phyloP scores from a whole-genome alignment of 2,329 filamentous ascomycete genomes.

The Fusarium solani-melongenae region DNA sequence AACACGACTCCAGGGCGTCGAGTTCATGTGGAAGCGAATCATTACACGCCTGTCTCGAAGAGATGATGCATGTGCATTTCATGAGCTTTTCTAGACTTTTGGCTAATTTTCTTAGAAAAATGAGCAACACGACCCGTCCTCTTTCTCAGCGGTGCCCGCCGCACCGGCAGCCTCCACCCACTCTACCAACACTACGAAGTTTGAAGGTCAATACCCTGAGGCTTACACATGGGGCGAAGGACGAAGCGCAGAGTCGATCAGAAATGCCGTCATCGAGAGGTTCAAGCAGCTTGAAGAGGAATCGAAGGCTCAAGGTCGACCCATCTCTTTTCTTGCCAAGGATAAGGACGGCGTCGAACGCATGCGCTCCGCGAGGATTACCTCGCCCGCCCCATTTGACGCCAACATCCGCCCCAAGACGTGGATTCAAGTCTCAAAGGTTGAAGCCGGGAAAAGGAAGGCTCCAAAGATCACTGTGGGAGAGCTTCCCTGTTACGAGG shows the following conservation, averaged over 20 bases:
- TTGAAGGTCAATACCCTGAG: background rate
- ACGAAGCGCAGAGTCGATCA: background rate
- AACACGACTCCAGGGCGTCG: background rate
- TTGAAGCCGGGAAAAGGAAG: background rate
- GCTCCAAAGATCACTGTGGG: background rate
- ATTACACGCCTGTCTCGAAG: background rate
- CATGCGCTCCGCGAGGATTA: background rate
- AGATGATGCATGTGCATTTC: background rate
- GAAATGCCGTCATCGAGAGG: background rate
- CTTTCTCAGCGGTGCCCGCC: background rate
- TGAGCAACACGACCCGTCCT: background rate
- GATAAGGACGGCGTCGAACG: background rate
- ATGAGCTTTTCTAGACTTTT: rapidly evolving
- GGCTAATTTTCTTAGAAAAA: background rate
- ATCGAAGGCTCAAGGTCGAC: background rate
- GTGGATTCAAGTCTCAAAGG: background rate
- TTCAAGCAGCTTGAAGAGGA: background rate
- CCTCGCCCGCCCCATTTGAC: background rate
- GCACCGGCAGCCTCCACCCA: background rate
- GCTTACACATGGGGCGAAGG: background rate
- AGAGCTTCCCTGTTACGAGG: background rate
- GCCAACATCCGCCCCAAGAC: background rate
- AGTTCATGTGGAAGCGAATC: background rate
- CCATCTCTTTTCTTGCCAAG: background rate
- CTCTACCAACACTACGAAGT: background rate